Evolutionary conservation across 1,139 yeast genomes (phyloP).

Genomic region (Williopsis jadinii): DNA sequence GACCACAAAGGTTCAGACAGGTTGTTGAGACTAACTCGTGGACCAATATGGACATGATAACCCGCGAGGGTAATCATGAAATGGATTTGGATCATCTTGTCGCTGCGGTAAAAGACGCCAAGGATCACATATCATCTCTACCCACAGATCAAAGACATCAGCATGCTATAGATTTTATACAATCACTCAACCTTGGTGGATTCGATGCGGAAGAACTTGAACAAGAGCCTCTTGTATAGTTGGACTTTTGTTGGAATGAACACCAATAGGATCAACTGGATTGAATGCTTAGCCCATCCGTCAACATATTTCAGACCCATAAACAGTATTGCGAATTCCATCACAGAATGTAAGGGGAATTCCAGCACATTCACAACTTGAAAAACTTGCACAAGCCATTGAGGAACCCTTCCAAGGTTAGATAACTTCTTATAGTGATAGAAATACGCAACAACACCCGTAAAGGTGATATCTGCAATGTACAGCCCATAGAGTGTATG

Average conservation of each 20-base stretch:
- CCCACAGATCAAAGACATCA: slow-evolving; percentile 3
- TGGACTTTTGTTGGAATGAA: slow-evolving; percentile 26
- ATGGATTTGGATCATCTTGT: slow-evolving; percentile 7
- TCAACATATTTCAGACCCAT: slow-evolving; percentile 41
- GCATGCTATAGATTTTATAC: slow-evolving; percentile 21
- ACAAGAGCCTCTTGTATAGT: slow-evolving; percentile 19
- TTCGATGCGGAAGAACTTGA: slow-evolving; percentile 7
- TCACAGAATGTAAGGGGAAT: slow-evolving; percentile 38
- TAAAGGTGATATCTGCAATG: slow-evolving; percentile 21
- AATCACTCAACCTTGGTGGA: slow-evolving; percentile 17
- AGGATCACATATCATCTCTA: slow-evolving; percentile 4
- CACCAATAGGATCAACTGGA: slow-evolving; percentile 22
- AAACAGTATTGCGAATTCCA: slow-evolving; percentile 49
- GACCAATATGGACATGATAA: neutral
- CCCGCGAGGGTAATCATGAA: neutral
- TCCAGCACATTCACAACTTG: slow-evolving; percentile 24
- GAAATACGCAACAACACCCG: slow-evolving; percentile 22
- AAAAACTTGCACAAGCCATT: slow-evolving; percentile 19
- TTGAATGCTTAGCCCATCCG: slow-evolving; percentile 23
- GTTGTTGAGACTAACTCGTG: slow-evolving; percentile 8
- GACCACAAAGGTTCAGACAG: slow-evolving; percentile 1
- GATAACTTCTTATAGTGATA: slow-evolving; percentile 20
- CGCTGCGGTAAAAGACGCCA: slow-evolving; percentile 1
- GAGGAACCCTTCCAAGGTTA: slow-evolving; percentile 18
- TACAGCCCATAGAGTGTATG: slow-evolving; percentile 27